Evolutionary conservation across 192 early-diverging fungal genomes (phyloP).

Genomic region (Coemansia sp.): DNA sequence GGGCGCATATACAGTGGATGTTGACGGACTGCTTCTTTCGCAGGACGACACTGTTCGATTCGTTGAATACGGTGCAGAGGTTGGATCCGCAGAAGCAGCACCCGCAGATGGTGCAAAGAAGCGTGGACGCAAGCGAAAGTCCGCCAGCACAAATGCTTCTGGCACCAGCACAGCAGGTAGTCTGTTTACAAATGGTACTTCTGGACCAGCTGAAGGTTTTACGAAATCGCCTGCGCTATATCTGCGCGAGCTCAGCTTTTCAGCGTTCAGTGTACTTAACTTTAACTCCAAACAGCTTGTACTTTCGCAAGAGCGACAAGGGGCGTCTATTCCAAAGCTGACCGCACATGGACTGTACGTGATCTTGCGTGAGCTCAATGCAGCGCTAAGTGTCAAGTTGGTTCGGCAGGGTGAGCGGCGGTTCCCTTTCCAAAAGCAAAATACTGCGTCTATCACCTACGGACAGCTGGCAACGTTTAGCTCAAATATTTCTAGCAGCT

Average conservation of each 20-base stretch:
- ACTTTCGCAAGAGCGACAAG: neutral
- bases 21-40: slow-evolving; percentile 36
- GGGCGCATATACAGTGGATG: slow-evolving; percentile 19
- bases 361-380: slow-evolving; percentile 35
- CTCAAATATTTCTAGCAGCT: slow-evolving; percentile 31
- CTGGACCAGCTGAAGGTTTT: slow-evolving; percentile 14
- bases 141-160: neutral
- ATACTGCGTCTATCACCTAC: neutral
- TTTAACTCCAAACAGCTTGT: neutral
- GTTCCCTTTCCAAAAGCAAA: slow-evolving; percentile 14
- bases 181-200: neutral
- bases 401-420: slow-evolving; percentile 28
- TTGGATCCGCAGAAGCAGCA: neutral
- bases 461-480: slow-evolving; percentile 39
- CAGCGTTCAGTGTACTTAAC: slow-evolving; percentile 29
- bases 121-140: slow-evolving; percentile 36
- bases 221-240: slow-evolving; percentile 16
- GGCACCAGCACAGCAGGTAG: neutral
- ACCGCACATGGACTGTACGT: slow-evolving; percentile 20
- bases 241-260: slow-evolving; percentile 47
- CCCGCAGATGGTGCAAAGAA: slow-evolving; percentile 3
- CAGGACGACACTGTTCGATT: slow-evolving; percentile 45
- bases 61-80: slow-evolving; percentile 8
- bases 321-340: slow-evolving; percentile 10
- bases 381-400: slow-evolving; percentile 29